Evolutionary conservation across 257 asterid species (phyloP), one percentile per base, ranked within the genome.

Genomic region (Ilex asprella): DNA sequence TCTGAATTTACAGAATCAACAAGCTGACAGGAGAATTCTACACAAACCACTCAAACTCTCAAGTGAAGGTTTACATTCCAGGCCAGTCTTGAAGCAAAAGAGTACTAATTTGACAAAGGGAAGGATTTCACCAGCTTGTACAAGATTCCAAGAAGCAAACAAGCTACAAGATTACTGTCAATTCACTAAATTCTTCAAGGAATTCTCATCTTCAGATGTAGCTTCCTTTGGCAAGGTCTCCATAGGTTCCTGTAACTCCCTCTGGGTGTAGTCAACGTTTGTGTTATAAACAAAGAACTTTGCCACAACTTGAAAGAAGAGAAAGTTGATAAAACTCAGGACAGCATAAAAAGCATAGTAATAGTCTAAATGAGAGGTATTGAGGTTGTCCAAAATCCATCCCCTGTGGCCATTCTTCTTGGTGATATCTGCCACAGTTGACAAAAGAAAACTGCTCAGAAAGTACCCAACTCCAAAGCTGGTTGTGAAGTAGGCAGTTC

Each of bases 361-460:
- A 71, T 81, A 79, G 49, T 89, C 95, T 69, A 89, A 68, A 64
- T 61, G 86, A 0, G 94, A 89, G 9, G 11, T 29, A 57, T 89
- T 89, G 7, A 89, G 74, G 68, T 80, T 86, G 60, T 89, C 78
- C 77, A 74, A 54, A 43, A 86, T 80, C 97, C 97, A 86, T 2
- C 97, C 97, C 4, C 13, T 64, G 61, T 68, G 75, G 1, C 91
- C 94, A 10, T 64, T 0, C 29, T 35, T 76, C 73, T 75, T 73
- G 5, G 87, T 86, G 7, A 84, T 12, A 13, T 75, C 66, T 3
- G 94, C 82, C 69, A 84, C 94, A 0, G 78, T 73, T 1, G 97
- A 77, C 44, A 89, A 57, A 39, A 86, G 11, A 30, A 86, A 78
- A 10, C 95, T 82, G 67, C 94, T 84, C 61, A 89, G 59, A 67